Evolutionary conservation across 2,329 filamentous ascomycete species (phyloP), one percentile per base, ranked within the genome.

Genomic region (Aspergillus caelatus): DNA sequence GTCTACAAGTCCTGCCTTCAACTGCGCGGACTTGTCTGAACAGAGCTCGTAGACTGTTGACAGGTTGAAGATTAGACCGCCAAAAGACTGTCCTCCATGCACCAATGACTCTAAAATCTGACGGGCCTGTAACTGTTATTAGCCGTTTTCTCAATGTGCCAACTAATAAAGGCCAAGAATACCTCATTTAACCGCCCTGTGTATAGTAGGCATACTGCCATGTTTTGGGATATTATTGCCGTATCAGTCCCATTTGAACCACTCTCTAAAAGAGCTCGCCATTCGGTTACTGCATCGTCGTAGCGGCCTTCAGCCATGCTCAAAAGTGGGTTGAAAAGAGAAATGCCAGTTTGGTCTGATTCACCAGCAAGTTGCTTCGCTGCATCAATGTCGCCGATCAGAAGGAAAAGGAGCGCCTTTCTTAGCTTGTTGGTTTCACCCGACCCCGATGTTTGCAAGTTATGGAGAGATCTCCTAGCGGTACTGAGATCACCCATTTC

Each of bases 11-110:
- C 81, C 82, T 34, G 86, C 77, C 82, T 98, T 98, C 70, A 91
- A 78, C 14, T 84, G 84, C 56, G 86, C 83, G 48, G 92, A 87
- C 65, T 86, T 85, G 70, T 98, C 94, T 0, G 91, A 94, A 74
- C 91, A 95, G 9, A 98, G 84, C 78, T 98, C 95, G 75, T 96
- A 98, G 71, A 97, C 87, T 0, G 94, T 98, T 12, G 89, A 88
- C 14, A 99, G 79, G 75, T 98, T 98, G 79, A 97, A 96, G 0
- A 96, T 86, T 2, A 97, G 80, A 0, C 91, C 91, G 66, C 91
- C 89, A 62, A 94, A 97, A 0, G 88, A 86, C 46, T 87, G 82
- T 1, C 88, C 86, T 0, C 81, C 75, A 3, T 87, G 83, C 0
- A 93, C 82, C 12, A 96, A 79, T 0, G 80, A 78, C 71, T 94